A percentile compares a stretch with the other conserved stretches of the same genome.
Evolutionary conservation across 108 stramenopile species (phyloP).

Genomic region (Cyclotella sp.): DNA sequence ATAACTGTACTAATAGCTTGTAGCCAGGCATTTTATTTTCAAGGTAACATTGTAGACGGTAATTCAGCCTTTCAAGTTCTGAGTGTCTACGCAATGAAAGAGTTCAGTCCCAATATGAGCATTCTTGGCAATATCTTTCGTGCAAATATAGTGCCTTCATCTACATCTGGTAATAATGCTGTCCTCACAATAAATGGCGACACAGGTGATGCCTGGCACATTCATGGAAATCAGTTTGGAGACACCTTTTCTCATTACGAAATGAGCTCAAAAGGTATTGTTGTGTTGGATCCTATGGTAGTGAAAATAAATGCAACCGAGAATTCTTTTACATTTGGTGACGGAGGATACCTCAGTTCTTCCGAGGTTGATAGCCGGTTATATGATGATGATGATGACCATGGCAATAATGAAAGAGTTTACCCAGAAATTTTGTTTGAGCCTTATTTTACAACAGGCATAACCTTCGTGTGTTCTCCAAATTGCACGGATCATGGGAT

Average conservation of each 20-base stretch:
- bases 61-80: constrained; percentile 6
- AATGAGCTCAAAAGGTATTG: not conserved
- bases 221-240: not conserved
- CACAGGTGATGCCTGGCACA: too few relatives aligned
- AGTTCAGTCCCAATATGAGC: too few relatives aligned
- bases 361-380: not conserved
- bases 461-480: not conserved
- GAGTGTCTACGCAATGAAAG: not conserved
- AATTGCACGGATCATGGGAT: constrained; percentile 18
- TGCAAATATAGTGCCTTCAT: too few relatives aligned
- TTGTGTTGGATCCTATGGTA: too few relatives aligned
- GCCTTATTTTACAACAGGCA: not conserved
- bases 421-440: constrained; percentile 2
- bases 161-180: too few relatives aligned
- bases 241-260: not conserved
- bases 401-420: too few relatives aligned
- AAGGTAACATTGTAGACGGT: constrained; percentile 4
- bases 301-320: constrained; percentile 2
- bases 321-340: not conserved
- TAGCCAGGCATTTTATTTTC: constrained; percentile 5
- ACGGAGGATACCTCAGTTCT: not conserved
- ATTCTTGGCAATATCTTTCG: too few relatives aligned
- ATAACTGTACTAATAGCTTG: not conserved
- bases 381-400: not conserved
- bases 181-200: too few relatives aligned